Evolutionary conservation across 179 eudicot species (phyloP), one percentile per base, ranked within the genome.

Genomic region (Silene noctiflora): DNA sequence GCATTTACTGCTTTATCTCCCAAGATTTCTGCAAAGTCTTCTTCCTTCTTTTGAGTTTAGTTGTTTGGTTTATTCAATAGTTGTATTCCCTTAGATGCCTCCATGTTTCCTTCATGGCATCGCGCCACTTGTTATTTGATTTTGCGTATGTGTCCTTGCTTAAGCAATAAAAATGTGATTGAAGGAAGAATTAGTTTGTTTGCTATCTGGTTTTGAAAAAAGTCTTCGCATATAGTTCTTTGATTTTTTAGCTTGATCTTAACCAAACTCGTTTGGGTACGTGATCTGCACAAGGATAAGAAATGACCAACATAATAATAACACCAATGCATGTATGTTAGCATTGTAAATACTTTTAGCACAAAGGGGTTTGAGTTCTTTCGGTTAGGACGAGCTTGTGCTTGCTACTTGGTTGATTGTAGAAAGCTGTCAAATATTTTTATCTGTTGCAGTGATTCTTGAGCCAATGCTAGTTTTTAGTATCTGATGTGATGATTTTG

Each of bases 31-130:
- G 46, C 16, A 24, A 29, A 56, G 42, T 72, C 11, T 22, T 29
- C 73, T 16, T 39, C 46, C 46, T 8, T 42, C 67, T 69, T 10
- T 0, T 1, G 35, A 42, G 29, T 74, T 74, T 63, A 21, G 46
- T 39, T 39, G 46, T 39, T 39, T 7, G 46, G 60, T 25, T 74
- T 27, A 2, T 44, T 24, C 55, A 22, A 51, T 24, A 64, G 21
- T 63, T 42, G 24, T 46, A 44, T 63, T 14, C 24, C 44, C 56
- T 63, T 65, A 62, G 27, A 44, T 74, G 61, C 60, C n/a, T 62
- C 69, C 24, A 46, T 44, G 69, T 62, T 48, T 22, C 17, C 70
- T 42, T 74, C 67, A 24, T 53, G 6, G 11, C 46, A 4, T 4
- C 10, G 31, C 48, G 58, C 53, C 62, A 66, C 81, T 19, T 17